Evolutionary conservation across 805 yeast genomes (phyloP), one percentile per base, ranked within the genome.

Genomic region (Wickerhamiella brachini): DNA sequence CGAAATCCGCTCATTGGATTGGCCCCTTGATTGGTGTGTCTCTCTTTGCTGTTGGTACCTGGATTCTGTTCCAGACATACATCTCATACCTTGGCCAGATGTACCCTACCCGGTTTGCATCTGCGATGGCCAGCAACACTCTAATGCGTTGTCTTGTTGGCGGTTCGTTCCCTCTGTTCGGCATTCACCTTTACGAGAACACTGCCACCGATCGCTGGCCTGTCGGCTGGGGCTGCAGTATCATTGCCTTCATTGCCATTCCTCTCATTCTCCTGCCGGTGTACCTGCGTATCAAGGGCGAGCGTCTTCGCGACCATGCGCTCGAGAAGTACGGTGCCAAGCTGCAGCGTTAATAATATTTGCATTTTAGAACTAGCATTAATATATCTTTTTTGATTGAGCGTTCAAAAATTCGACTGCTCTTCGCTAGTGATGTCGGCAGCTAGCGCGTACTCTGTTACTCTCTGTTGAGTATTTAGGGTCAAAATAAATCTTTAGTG

Each of bases 141-240:
- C 63, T 79, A 22, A 69, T 71, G 53, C 72, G 84, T 51, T 68
- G 77, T 4, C 64, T 65, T 1, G 67, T 75, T 58, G 84, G 80
- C 0, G 76, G 77, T 53, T 74, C 74, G 2, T 79, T 79, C 68
- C 83, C 84, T 44, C 68, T 83, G 49, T 81, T 82, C 62, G 85
- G 84, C 5, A 62, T 70, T 34, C 74, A 76, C 22, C 72, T 83
- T 75, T 83, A 74, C 61, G 65, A 70, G 52, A 75, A 60, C 42
- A 46, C 62, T 37, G 60, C 63, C 3, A 63, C 59, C n/a, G 45
- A 64, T 1, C 71, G 68, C 43, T 80, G 67, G 59, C 83, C 83
- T 2, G 79, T 78, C 17, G 83, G 72, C 2, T 79, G 80, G 81
- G 83, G 83, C 1, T 68, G 76, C 8, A 66, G 75, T 7, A 59